phyloP scores from a whole-genome alignment of 768 basidiomycete species.

The Tulasnella sp. region DNA sequence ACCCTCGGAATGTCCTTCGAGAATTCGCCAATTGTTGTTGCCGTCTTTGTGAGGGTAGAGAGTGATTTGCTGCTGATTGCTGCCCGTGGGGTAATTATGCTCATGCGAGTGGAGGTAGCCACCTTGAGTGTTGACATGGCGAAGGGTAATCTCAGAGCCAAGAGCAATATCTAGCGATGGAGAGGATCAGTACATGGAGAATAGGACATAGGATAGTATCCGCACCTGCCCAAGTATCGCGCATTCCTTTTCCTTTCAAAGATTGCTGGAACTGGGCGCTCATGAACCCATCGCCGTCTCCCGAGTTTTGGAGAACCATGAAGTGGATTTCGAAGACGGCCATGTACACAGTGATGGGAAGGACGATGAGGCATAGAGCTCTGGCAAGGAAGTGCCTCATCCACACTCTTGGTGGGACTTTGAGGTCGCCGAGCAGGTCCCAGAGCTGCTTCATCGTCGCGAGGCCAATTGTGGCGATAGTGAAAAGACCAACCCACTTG shows the following conservation, averaged over 20 bases:
- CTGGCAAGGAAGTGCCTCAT: conserved; percentile 83
- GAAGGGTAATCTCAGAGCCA: conserved; percentile 77
- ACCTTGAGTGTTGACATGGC: conserved; percentile 95
- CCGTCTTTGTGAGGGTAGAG: conserved; percentile 97
- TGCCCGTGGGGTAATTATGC: conserved; percentile 86
- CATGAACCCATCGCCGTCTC: conserved; percentile 99
- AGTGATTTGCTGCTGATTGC: conserved; percentile 95
- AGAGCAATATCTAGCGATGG: conserved; percentile 64
- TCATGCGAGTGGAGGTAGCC: conserved; percentile 97
- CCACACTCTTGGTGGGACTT: conserved; percentile 70
- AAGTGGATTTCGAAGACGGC: conserved; percentile 96
- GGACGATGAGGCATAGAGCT: conserved; percentile 79
- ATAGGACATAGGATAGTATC: not conserved
- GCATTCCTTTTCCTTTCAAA: conserved; percentile 81
- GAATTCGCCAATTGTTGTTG: conserved; percentile 91
- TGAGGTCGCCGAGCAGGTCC: conserved; percentile 81
- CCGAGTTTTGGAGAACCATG: conserved; percentile 77
- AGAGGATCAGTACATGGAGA: not conserved
- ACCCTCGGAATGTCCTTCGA: conserved; percentile 58
- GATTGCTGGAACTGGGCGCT: conserved; percentile 98
- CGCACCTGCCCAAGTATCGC: conserved; percentile 83
- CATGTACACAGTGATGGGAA: conserved; percentile 92
- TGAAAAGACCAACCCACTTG: conserved; percentile 99
- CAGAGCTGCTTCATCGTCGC: conserved; percentile 85
- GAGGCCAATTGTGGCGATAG: conserved; percentile 88